Percentiles rank a stretch among this genome's conserved stretches.
These are phyloP conservation scores for Cercophora newfieldiana DNA, from an alignment of 495 filamentous ascomycete species.

Conservation along the genomic window DNA sequence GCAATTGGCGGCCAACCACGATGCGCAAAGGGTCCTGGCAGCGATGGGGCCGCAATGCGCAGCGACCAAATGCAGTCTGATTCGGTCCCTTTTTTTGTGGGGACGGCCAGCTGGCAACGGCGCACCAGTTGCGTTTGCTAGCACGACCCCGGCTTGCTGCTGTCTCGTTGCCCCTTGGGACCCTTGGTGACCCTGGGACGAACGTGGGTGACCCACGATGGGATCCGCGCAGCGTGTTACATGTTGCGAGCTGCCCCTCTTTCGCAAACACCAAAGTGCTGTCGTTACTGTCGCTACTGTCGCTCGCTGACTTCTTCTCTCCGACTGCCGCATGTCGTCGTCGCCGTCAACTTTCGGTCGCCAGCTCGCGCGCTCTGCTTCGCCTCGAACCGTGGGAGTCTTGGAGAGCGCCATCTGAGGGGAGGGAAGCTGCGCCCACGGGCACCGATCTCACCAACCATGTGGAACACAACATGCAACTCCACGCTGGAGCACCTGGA, in stretches of 20 bases:
- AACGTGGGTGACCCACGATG: constrained; percentile 1
- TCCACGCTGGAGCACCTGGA: constrained; percentile 56
- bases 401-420: neutral
- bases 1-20: neutral
- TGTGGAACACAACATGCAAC: constrained; percentile 48
- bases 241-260: neutral
- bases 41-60: neutral
- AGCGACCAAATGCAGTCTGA: neutral
- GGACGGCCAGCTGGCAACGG: neutral
- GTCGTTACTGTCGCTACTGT: neutral
- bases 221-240: neutral
- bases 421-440: neutral
- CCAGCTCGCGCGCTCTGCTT: neutral
- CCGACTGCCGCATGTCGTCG: neutral
- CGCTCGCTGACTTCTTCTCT: neutral
- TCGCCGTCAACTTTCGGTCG: neutral
- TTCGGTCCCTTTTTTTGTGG: neutral
- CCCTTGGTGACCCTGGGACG: neutral
- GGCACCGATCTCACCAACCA: neutral
- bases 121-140: neutral
- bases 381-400: neutral
- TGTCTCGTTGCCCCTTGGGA: neutral
- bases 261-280: neutral
- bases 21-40: neutral
- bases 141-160: neutral